Evolutionary conservation across 495 filamentous ascomycete genomes (phyloP).

Genomic region (Talaromyces trachyspermus): DNA sequence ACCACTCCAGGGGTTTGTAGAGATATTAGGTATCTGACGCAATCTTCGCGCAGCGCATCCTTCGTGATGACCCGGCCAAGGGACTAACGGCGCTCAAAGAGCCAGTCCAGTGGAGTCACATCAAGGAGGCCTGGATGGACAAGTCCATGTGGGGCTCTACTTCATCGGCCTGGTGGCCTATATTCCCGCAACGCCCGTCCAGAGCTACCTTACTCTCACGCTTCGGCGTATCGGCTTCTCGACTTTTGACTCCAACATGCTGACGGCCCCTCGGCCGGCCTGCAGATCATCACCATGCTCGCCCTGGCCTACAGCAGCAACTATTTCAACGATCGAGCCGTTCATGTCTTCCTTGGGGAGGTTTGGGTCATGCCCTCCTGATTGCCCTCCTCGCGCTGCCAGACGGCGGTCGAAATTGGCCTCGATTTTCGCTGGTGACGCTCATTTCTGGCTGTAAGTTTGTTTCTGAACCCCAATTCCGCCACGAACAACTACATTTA

Average conservation of each 20-base stretch:
- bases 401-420: slow-evolving; percentile 29
- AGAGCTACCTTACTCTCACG: slow-evolving; percentile 34
- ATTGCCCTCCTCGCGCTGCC: slow-evolving; percentile 31
- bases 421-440: slow-evolving; percentile 31
- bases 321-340: slow-evolving; percentile 36
- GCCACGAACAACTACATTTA: too few species aligned
- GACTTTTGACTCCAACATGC: slow-evolving; percentile 41
- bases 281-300: slow-evolving; percentile 41
- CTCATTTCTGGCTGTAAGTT: slow-evolving; percentile 22
- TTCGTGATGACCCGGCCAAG: slow-evolving; percentile 49
- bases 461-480: background rate
- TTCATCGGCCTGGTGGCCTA: slow-evolving; percentile 41
- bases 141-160: slow-evolving; percentile 38
- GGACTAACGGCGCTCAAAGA: slow-evolving; percentile 29
- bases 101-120: slow-evolving; percentile 20
- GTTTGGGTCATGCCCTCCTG: slow-evolving; percentile 41
- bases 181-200: slow-evolving; percentile 36
- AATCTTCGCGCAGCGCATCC: slow-evolving; percentile 29
- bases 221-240: slow-evolving; percentile 33
- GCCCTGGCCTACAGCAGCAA: slow-evolving; percentile 32
- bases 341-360: slow-evolving; percentile 35
- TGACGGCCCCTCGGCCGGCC: slow-evolving; percentile 35
- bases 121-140: slow-evolving; percentile 25
- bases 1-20: background rate
- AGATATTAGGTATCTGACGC: too few species aligned